Conservation (phyloP, 257 asterid genomes). For the Salvia hispanica region DNA sequence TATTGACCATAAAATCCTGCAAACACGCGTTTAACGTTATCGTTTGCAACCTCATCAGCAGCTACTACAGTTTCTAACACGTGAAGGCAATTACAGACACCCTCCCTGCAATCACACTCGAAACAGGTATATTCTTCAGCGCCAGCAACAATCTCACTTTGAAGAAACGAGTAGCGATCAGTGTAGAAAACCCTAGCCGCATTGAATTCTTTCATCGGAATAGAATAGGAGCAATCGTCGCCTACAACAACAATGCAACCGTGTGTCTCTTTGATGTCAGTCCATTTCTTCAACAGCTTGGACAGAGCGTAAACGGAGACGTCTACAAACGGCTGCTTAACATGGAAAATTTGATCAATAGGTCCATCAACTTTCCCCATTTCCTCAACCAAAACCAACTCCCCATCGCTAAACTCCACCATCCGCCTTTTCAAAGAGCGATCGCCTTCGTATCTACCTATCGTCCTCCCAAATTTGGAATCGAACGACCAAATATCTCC, state of each 20-base stretch:
- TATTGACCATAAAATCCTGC: not conserved
- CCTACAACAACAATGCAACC: not conserved
- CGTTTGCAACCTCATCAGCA: not conserved
- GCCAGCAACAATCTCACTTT: not conserved
- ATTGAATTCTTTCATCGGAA: not conserved
- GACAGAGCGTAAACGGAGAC: not conserved
- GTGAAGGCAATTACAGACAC: not conserved
- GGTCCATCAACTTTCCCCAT: not conserved
- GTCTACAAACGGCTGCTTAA: not conserved
- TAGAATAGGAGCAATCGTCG: not conserved
- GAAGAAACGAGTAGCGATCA: not conserved
- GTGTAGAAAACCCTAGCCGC: slow-evolving; percentile 4
- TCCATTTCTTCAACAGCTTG: not conserved
- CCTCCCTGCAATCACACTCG: not conserved
- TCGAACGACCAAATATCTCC: not conserved
- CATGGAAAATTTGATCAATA: not conserved
- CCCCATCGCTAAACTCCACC: slow-evolving; percentile 2
- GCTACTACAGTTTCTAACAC: not conserved
- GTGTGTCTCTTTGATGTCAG: not conserved
- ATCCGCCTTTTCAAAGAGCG: not conserved
- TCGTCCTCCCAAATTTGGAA: not conserved
- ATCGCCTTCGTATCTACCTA: not conserved
- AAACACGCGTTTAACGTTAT: not conserved
- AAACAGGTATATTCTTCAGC: not conserved
- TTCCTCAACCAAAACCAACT: slow-evolving; percentile 1